Evolutionary conservation across 1,284 basidiomycete species (phyloP).

Genomic region (Sporisorium scitamineum): DNA sequence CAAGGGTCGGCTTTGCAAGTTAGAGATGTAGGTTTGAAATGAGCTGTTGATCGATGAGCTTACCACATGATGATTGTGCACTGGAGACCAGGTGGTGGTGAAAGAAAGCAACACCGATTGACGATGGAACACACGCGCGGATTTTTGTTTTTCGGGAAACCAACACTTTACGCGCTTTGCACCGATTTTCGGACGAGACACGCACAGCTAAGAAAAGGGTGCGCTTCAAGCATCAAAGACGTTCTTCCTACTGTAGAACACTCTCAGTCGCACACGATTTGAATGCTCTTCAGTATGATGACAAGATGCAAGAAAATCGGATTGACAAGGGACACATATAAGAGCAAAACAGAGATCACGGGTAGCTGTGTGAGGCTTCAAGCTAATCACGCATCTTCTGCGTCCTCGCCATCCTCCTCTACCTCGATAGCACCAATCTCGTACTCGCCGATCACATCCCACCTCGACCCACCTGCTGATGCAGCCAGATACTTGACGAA

Average conservation of each 20-base stretch:
- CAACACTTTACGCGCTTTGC: constrained; percentile 38
- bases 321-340: neutral
- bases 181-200: constrained; percentile 21
- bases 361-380: neutral
- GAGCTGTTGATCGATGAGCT: neutral
- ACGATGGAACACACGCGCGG: constrained; percentile 4
- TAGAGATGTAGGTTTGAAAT: neutral
- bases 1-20: neutral
- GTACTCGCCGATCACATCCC: constrained; percentile 67
- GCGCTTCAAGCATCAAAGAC: neutral
- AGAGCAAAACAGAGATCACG: neutral
- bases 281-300: no score
- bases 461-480: constrained; percentile 63
- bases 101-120: neutral
- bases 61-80: constrained; percentile 25
- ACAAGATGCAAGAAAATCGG: neutral
- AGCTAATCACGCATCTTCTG: neutral
- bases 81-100: neutral
- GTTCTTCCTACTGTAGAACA: no score
- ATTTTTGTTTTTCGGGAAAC: constrained; percentile 17
- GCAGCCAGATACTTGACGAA: constrained; percentile 68
- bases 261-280: neutral
- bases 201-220: neutral
- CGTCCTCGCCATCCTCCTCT: constrained; percentile 55
- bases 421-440: constrained; percentile 62